Evolutionary conservation across 73 alveolate species (phyloP).

Genomic region (Paramecium caudatum): DNA sequence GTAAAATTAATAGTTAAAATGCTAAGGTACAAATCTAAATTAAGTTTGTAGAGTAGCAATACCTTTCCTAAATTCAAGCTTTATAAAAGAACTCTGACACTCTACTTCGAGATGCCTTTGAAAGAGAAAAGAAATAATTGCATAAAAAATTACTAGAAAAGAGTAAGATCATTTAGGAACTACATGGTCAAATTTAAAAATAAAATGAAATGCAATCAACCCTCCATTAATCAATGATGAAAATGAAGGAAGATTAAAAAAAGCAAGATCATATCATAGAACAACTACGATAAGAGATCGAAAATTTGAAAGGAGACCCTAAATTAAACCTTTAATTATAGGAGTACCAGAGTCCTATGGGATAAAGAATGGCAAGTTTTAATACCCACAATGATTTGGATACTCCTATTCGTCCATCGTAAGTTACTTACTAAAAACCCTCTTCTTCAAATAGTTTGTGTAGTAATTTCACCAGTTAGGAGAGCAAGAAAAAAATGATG

Average conservation of each 20-base stretch:
- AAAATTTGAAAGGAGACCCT: conserved; percentile 44
- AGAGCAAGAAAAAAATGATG: conserved; percentile 58
- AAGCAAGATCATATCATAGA: not conserved
- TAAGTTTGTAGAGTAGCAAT: not conserved
- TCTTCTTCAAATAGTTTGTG: conserved; percentile 14
- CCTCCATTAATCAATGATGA: conserved; percentile 25
- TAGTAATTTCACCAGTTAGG: conserved; percentile 11
- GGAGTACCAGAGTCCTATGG: conserved; percentile 13
- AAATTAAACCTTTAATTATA: no score
- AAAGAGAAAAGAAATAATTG: conserved; percentile 39
- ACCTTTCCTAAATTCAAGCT: not conserved
- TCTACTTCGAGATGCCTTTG: conserved; percentile 8
- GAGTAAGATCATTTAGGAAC: conserved; percentile 22
- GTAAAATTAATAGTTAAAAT: not conserved
- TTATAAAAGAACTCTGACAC: conserved; percentile 3
- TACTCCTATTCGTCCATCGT: not conserved
- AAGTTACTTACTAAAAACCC: not conserved
- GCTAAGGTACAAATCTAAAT: not conserved
- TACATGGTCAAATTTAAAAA: not conserved
- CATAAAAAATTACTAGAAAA: conserved; percentile 26
- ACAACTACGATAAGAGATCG: not conserved
- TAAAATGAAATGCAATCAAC: conserved; percentile 7
- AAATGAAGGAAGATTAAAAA: conserved; percentile 27
- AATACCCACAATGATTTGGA: conserved; percentile 52
- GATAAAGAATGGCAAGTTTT: not conserved